phyloP scores from a whole-genome alignment of 2,329 filamentous ascomycete species.

The Pseudogymnoascus sp. region DNA sequence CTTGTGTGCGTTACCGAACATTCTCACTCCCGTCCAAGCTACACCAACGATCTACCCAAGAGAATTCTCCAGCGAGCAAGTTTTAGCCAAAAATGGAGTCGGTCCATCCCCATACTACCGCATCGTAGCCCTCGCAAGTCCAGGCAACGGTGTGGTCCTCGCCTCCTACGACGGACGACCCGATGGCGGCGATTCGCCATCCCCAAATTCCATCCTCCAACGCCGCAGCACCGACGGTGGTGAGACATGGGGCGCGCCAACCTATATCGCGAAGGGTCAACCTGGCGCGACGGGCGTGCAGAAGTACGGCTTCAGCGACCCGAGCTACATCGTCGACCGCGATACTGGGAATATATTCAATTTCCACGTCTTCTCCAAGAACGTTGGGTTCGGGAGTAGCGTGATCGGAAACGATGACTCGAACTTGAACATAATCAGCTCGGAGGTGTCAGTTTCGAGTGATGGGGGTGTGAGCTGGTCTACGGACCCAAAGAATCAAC shows the following conservation, averaged over 20 bases:
- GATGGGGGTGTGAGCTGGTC: not conserved
- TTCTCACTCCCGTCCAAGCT: not conserved
- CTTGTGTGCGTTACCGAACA: not conserved
- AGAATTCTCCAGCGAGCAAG: not conserved
- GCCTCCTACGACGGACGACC: not conserved
- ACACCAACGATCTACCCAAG: not conserved
- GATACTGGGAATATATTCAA: not conserved
- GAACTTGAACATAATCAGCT: not conserved
- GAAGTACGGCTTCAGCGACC: not conserved
- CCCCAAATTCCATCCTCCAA: not conserved
- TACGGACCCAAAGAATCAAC: not conserved
- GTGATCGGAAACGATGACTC: not conserved
- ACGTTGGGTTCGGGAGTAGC: not conserved
- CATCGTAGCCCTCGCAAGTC: slow-evolving; percentile 1
- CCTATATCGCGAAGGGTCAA: not conserved
- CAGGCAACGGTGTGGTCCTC: not conserved
- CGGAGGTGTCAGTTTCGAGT: not conserved
- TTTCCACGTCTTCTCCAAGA: slow-evolving; percentile 6
- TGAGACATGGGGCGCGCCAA: not conserved
- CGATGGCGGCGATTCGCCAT: not conserved
- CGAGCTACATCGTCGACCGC: not conserved
- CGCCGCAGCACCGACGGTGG: not conserved
- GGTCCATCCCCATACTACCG: not conserved
- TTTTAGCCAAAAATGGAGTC: not conserved
- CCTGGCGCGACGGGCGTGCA: not conserved